A percentile compares a stretch with the other conserved stretches of the same genome.
Evolutionary conservation across 164 flowering plant genomes (phyloP).

Genomic region (Aristolochia fimbriata): DNA sequence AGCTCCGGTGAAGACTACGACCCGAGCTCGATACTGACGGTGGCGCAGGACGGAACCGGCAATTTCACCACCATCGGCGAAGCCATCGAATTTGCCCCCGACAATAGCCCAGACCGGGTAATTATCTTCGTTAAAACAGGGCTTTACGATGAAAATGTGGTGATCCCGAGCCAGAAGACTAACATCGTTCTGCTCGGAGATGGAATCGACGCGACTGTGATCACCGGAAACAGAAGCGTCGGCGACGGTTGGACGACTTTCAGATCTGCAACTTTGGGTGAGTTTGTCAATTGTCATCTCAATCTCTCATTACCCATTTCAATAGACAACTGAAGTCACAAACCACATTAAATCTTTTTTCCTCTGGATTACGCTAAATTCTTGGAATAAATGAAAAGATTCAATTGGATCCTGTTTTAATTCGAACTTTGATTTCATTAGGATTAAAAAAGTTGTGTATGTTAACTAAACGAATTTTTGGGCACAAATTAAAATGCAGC

Average conservation of each 20-base stretch:
- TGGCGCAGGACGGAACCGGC: conserved; percentile 74
- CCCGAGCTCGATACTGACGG: conserved; percentile 35
- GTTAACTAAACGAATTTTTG: no score
- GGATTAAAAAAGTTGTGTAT: no score
- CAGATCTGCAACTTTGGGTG: conserved; percentile 88
- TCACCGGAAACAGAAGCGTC: conserved; percentile 60
- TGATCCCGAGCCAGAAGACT: conserved; percentile 54
- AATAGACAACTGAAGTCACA: no score
- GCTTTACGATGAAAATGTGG: conserved; percentile 62
- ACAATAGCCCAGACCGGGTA: conserved; percentile 40
- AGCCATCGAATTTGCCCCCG: conserved; percentile 69
- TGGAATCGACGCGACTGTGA: conserved; percentile 52
- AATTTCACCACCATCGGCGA: conserved; percentile 60
- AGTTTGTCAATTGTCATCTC: conserved; percentile 4
- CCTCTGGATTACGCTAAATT: no score
- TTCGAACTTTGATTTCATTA: no score
- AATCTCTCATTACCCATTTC: not conserved
- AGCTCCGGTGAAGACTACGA: conserved; percentile 27
- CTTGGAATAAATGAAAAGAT: no score
- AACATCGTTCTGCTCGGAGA: conserved; percentile 74
- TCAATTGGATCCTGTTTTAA: no score
- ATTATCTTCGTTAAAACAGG: conserved; percentile 52
- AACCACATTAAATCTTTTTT: no score
- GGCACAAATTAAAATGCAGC: conserved; percentile 33
- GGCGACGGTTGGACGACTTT: conserved; percentile 83